Conservation (phyloP, 192 early-diverging fungal species). For the Backusella australiensis region DNA sequence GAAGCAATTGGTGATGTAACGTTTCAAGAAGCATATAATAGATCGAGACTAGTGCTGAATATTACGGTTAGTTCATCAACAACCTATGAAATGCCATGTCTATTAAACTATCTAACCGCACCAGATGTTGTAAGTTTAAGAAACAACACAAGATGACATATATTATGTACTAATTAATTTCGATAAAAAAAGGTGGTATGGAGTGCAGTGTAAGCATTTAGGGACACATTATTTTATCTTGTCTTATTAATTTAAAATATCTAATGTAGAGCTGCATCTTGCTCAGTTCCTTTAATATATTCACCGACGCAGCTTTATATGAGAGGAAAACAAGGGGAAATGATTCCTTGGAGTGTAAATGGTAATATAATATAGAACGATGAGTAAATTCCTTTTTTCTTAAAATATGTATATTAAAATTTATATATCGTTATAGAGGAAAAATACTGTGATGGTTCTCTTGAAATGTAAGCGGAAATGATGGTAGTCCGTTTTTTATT, state of each 20-base stretch:
- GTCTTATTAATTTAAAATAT: background rate
- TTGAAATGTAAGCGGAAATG: slow-evolving; percentile 58
- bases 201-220: slow-evolving; percentile 69
- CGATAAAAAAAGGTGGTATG: slow-evolving; percentile 53
- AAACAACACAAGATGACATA: background rate
- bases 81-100: slow-evolving; percentile 70
- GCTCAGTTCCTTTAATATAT: slow-evolving; percentile 70
- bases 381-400: background rate
- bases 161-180: background rate
- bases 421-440: slow-evolving; percentile 43
- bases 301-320: slow-evolving; percentile 63
- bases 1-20: slow-evolving; percentile 71
- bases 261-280: slow-evolving; percentile 65
- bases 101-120: slow-evolving; percentile 78
- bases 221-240: no score
- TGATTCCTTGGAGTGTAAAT: slow-evolving; percentile 66
- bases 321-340: slow-evolving; percentile 64
- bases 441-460: slow-evolving; percentile 77
- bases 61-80: slow-evolving; percentile 78
- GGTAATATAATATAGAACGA: background rate
- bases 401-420: background rate
- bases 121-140: slow-evolving; percentile 66
- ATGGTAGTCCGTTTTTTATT: background rate
- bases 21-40: slow-evolving; percentile 78
- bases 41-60: slow-evolving; percentile 72